Evolutionary conservation across 106 monocot species (phyloP), one percentile per base, ranked within the genome.

Genomic region (Posidonia australis): DNA sequence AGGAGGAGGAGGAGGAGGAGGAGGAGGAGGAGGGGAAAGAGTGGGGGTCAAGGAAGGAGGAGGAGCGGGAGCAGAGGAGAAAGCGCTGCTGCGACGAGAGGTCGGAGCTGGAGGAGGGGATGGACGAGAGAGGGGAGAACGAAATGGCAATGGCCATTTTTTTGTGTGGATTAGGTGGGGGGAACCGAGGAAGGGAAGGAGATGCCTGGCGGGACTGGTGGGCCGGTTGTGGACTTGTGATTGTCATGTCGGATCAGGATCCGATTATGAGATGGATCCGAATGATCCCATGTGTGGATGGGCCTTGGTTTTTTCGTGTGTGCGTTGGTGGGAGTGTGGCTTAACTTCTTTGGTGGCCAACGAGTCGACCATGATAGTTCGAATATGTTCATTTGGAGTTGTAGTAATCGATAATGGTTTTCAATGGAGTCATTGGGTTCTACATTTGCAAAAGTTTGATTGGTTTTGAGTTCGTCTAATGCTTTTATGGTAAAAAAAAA

Each of bases 101-200:
- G 47, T 64, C 42, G 46, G 51, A 64, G 24, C 58, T 64, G 27
- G 67, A 72, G 54, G 66, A 27, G 55, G 47, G 58, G 72, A 80
- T 65, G 67, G 74, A 60, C 63, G 77, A 67, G 29, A 77, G 69
- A 58, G 78, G 46, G 29, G 81, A 69, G 65, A 81, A 60, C 29
- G 81, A 81, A 81, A 88, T 84, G 54, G 36, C 42, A 41, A n/a
- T 12, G 24, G 58, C 58, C 58, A 58, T 58, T 7, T 36, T 10
- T 23, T 0, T 10, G 19, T 31, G 54, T 18, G 21, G 13, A 28
- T 21, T 30, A n/a, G 53, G 55, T 7, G 14, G 26, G 44, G 36
- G n/a, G n/a, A n/a, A n/a, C n/a, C n/a, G n/a, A n/a, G n/a, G n/a
- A n/a, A n/a, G n/a, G n/a, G n/a, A n/a, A 24, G 36, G 65, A 65